These are phyloP conservation scores for Amoebophrya sp. DNA, from an alignment of 169 alveolate species.

Conservation along the genomic window DNA sequence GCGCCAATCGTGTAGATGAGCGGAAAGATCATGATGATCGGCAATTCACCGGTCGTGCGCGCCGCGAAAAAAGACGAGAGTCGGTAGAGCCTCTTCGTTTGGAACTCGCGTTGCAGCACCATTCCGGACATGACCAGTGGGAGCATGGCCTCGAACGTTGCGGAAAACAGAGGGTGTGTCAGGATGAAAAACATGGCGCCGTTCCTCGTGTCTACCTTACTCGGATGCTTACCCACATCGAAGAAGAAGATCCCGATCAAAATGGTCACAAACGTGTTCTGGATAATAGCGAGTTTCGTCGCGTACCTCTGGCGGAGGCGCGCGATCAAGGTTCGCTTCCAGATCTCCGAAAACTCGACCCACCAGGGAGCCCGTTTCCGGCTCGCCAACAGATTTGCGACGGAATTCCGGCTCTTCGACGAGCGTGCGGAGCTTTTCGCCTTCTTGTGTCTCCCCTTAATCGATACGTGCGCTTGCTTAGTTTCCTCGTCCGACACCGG, in stretches of 20 bases:
- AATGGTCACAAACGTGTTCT: too few species aligned
- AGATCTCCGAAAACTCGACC: neutral
- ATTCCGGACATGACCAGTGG: neutral
- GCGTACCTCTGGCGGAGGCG: neutral
- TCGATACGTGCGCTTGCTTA: neutral
- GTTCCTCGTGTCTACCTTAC: neutral
- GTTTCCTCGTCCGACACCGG: neutral
- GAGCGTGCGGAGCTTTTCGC: too few species aligned
- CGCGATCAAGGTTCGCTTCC: neutral
- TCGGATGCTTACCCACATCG: neutral
- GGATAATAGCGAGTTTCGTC: neutral
- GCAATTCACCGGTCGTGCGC: neutral
- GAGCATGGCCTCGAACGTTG: neutral
- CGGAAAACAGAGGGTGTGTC: neutral
- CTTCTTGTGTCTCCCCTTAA: too few species aligned
- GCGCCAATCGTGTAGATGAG: neutral
- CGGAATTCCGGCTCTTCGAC: neutral
- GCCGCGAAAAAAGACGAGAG: neutral
- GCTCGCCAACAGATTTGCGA: neutral
- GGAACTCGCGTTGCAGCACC: neutral
- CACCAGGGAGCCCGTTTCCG: neutral
- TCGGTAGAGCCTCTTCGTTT: neutral
- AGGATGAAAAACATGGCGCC: neutral
- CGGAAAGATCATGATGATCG: neutral
- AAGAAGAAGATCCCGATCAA: neutral